Evolutionary conservation across 2,329 filamentous ascomycete species (phyloP).

Genomic region (Beauveria sp.): DNA sequence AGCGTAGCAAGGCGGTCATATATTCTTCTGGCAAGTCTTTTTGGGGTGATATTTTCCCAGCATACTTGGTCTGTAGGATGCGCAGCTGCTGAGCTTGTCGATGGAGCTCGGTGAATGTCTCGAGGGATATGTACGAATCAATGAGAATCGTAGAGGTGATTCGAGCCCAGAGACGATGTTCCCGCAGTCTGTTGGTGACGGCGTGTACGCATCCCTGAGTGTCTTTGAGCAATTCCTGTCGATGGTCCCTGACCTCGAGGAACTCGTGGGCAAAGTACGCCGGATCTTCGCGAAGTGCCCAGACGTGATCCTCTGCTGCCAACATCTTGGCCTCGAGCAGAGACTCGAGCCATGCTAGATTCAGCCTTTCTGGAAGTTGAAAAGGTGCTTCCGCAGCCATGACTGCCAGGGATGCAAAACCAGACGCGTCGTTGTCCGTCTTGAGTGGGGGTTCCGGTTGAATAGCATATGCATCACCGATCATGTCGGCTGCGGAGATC

Average conservation of each 20-base stretch:
- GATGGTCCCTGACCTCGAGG: constrained; percentile 37
- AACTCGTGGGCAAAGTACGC: constrained; percentile 43
- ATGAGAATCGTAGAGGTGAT: constrained; percentile 27
- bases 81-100: constrained; percentile 21
- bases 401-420: constrained; percentile 29
- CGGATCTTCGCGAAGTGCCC: constrained; percentile 50
- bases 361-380: constrained; percentile 35
- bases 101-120: constrained; percentile 31
- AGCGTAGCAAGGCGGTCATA: constrained; percentile 29
- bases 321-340: constrained; percentile 34
- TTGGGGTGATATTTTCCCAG: constrained; percentile 20
- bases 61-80: constrained; percentile 26
- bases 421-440: constrained; percentile 21
- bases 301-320: constrained; percentile 45
- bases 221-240: constrained; percentile 35
- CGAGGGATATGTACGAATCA: constrained; percentile 27
- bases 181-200: constrained; percentile 4
- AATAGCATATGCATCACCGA: constrained; percentile 22
- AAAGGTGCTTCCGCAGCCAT: constrained; percentile 46
- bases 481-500: constrained; percentile 26
- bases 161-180: constrained; percentile 29
- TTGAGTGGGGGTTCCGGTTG: constrained; percentile 30
- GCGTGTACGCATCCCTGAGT: constrained; percentile 23
- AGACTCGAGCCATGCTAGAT: constrained; percentile 35
- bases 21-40: constrained; percentile 26